Conservation (phyloP, 805 yeast genomes). For the Saccharomycopsis babjevae region DNA sequence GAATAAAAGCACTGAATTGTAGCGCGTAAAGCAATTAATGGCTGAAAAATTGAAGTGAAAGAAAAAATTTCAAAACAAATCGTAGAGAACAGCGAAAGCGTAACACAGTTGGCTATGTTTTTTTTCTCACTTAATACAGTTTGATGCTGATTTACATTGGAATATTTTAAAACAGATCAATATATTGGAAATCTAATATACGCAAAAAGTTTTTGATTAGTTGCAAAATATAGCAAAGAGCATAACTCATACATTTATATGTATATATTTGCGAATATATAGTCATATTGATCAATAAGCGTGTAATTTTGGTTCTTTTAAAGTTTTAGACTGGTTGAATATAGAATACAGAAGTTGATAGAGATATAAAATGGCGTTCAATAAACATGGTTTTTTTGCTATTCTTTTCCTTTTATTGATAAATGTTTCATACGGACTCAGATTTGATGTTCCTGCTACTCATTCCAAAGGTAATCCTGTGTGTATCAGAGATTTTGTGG, state of each 20-base stretch:
- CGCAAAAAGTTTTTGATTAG: too few species aligned
- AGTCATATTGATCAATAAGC: background rate
- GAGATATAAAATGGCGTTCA: background rate
- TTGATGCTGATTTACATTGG: background rate
- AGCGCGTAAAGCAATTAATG: background rate
- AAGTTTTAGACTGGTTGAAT: background rate
- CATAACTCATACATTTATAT: too few species aligned
- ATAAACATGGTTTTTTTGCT: background rate
- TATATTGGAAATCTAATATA: too few species aligned
- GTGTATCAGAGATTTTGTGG: slow-evolving; percentile 88
- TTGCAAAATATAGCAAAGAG: too few species aligned
- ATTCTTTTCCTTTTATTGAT: background rate
- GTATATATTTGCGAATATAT: background rate
- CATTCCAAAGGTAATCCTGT: slow-evolving; percentile 33
- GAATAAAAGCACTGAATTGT: background rate
- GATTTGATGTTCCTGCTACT: slow-evolving; percentile 17
- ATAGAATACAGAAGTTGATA: background rate
- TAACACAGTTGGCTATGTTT: background rate
- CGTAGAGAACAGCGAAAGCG: background rate
- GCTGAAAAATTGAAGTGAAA: background rate
- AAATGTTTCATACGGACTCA: slow-evolving; percentile 6
- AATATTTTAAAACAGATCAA: too few species aligned
- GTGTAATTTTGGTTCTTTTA: background rate
- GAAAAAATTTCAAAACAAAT: background rate
- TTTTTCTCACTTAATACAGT: background rate